Evolutionary conservation across 345 rosid genomes (phyloP).

Genomic region (Hirschfeldia incana): DNA sequence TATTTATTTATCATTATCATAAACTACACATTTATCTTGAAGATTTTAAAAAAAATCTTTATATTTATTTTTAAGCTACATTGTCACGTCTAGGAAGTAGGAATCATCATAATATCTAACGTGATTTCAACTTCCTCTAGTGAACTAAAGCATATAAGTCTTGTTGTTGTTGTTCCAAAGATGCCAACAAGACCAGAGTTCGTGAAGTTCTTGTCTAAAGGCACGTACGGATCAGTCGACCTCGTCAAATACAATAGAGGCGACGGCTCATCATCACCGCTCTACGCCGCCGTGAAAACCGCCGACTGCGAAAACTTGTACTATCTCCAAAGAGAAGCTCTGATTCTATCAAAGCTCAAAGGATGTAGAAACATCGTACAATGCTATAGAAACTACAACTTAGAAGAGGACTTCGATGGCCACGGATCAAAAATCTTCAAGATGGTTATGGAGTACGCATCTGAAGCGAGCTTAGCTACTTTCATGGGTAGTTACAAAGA

Average conservation of each 20-base stretch:
- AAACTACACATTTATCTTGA: background rate
- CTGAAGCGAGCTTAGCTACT: background rate
- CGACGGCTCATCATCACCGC: background rate
- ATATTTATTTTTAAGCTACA: background rate
- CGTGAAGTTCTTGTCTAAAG: background rate
- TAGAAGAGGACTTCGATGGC: background rate
- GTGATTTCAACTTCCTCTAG: background rate
- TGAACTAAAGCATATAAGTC: background rate
- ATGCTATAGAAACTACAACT: background rate
- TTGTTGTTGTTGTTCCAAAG: background rate
- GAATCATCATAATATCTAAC: background rate
- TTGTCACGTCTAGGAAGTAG: background rate
- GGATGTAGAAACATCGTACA: background rate
- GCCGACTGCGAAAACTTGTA: background rate
- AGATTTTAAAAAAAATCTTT: background rate
- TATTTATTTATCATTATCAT: background rate
- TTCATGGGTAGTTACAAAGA: background rate
- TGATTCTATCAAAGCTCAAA: slow-evolving; percentile 19
- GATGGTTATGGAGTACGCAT: slow-evolving; percentile 26
- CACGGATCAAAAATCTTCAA: background rate
- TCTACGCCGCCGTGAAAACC: background rate
- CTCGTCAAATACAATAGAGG: background rate
- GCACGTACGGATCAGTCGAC: background rate
- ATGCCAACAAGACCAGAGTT: background rate
- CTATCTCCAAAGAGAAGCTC: slow-evolving; percentile 7